Evolutionary conservation across 345 rosid species (phyloP).

Genomic region (Pugionium dolabratum): DNA sequence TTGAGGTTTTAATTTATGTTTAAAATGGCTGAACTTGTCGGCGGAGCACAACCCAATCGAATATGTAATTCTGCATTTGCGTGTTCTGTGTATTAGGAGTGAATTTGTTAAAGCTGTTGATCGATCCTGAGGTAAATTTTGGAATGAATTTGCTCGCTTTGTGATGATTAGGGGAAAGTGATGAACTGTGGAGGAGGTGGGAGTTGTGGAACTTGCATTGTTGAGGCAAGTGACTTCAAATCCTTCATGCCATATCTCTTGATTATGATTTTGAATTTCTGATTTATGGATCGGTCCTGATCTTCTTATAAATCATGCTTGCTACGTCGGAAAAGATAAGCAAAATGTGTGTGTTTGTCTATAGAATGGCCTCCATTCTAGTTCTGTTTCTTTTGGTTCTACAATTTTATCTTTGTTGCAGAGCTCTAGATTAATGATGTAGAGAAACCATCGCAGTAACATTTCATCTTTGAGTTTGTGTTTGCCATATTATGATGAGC

Average conservation of each 20-base stretch:
- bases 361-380: background rate
- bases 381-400: background rate
- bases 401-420: background rate
- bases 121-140: background rate
- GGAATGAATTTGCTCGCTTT: background rate
- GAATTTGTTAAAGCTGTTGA: background rate
- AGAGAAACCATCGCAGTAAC: background rate
- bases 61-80: background rate
- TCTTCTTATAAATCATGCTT: background rate
- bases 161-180: constrained; percentile 66
- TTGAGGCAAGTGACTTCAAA: constrained; percentile 54
- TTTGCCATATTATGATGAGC: constrained; percentile 6
- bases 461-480: constrained; percentile 3
- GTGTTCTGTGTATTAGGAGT: background rate
- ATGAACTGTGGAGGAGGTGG: constrained; percentile 98
- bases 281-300: background rate
- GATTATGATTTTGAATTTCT: background rate
- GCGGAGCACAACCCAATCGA: background rate
- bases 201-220: constrained; percentile 94
- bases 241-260: background rate
- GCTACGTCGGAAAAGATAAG: background rate
- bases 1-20: constrained; percentile 4
- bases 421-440: background rate
- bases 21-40: background rate
- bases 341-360: background rate